These are phyloP conservation scores for Cyberlindnera euphorbiiphila DNA, from an alignment of 805 yeast genomes.

Conservation along the genomic window DNA sequence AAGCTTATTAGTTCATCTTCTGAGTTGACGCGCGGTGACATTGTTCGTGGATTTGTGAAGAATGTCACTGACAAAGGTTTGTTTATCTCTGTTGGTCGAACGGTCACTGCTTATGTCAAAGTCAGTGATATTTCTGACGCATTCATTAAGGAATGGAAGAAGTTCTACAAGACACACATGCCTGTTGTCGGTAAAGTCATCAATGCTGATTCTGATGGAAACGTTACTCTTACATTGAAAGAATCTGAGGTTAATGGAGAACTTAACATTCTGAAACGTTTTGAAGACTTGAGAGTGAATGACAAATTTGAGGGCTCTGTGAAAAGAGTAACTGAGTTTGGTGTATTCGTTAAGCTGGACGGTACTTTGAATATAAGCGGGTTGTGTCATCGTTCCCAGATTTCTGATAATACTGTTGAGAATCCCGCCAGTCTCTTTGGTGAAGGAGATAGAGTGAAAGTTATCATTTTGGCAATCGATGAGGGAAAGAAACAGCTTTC, in stretches of 20 bases:
- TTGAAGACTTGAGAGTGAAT: constrained; percentile 66
- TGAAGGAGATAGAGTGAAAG: constrained; percentile 89
- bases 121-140: constrained; percentile 79
- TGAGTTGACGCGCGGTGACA: constrained; percentile 64
- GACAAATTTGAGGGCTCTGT: constrained; percentile 76
- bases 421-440: constrained; percentile 67
- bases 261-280: constrained; percentile 49
- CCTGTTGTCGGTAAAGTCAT: constrained; percentile 70
- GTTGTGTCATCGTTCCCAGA: constrained; percentile 80
- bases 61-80: constrained; percentile 72
- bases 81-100: constrained; percentile 70
- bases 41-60: constrained; percentile 79
- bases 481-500: constrained; percentile 68
- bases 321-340: constrained; percentile 76
- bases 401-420: constrained; percentile 63
- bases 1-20: constrained; percentile 42
- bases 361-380: constrained; percentile 76
- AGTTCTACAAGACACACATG: constrained; percentile 65
- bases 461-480: constrained; percentile 65
- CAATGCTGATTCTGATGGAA: constrained; percentile 55
- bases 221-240: constrained; percentile 74
- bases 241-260: constrained; percentile 77
- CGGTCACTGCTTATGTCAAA: constrained; percentile 73
- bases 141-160: constrained; percentile 84
- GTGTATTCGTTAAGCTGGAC: constrained; percentile 82